Conservation (phyloP, 164 flowering plant genomes). For the Stephania cephalantha region DNA sequence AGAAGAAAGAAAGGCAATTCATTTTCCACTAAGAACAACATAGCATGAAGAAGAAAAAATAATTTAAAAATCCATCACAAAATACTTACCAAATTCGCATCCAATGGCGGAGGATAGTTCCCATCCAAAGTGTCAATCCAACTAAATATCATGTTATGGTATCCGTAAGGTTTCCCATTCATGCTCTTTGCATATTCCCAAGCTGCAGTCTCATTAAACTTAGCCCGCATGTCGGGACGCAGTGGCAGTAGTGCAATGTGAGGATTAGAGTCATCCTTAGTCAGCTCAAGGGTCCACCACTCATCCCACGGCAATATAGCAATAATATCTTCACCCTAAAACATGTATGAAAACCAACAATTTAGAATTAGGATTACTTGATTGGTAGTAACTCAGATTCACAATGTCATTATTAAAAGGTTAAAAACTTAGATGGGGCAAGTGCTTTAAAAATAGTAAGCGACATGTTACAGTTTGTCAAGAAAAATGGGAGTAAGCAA, state of each 20-base stretch:
- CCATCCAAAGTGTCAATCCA: slow-evolving; percentile 84
- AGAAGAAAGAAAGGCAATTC: too few species aligned
- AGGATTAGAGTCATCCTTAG: slow-evolving; percentile 85
- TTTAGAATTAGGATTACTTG: neutral
- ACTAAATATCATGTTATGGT: slow-evolving; percentile 93
- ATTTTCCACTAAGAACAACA: too few species aligned
- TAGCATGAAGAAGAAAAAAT: neutral
- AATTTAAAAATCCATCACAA: neutral
- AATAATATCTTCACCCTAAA: slow-evolving; percentile 84
- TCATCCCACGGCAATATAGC: slow-evolving; percentile 92
- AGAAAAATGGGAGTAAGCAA: too few species aligned
- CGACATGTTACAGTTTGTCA: too few species aligned
- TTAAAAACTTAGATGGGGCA: too few species aligned
- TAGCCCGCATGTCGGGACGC: slow-evolving; percentile 81
- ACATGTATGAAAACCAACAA: slow-evolving; percentile 7
- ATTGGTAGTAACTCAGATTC: too few species aligned
- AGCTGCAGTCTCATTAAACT: slow-evolving; percentile 88
- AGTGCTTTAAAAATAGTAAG: too few species aligned
- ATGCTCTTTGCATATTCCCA: slow-evolving; percentile 93
- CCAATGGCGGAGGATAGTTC: slow-evolving; percentile 94
- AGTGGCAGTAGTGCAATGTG: slow-evolving; percentile 93
- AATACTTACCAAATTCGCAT: slow-evolving; percentile 74
- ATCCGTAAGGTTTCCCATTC: slow-evolving; percentile 81
- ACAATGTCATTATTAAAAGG: too few species aligned
- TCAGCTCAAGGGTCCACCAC: slow-evolving; percentile 93